Base-by-base conservation (phyloP, 2,329 filamentous ascomycete species). In the Dryadomyces sulphureus region DNA sequence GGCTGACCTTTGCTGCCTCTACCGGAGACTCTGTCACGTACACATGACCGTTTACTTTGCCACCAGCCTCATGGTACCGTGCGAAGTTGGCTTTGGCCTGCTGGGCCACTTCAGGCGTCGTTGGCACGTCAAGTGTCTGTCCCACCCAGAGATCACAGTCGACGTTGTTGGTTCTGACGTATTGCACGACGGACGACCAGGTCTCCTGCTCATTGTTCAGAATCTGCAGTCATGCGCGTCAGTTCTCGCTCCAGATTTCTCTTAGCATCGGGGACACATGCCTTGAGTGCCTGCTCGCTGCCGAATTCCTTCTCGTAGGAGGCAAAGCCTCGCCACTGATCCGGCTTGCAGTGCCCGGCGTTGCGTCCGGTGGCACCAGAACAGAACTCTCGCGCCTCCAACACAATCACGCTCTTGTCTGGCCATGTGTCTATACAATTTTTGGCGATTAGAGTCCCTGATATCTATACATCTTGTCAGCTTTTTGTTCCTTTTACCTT, bases 301-400 rank as follows among this genome's bases (percentile, higher is more conserved):
- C 41, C 41, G 12, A 43, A 43, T 14, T 12, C 2, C 20, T 20
- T 19, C 32, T 25, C 34, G n/a, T 43, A 43, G 2, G 22, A 19
- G 2, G 14, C 20, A n/a, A 43, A 43, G 5, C 41, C 41, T 5
- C 22, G 20, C 41, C 41, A 46, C 5, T 20, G 20, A 19, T 46
- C 45, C n/a, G 45, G 45, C 30, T 46, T 46, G 38, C 45, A 46
- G 22, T 46, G 45, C 21, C 45, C 45, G 30, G 45, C 45, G n/a
- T 46, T 46, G 16, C 45, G 38, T 21, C 45, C 45, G 5, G 45
- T 46, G 4, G 45, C 45, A 17, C 45, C 45, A 7, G 27, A 36
- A 16, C 45, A 46, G 45, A 46, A 46, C 30, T 46, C n/a, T 5
- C 45, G 45, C 5, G 45, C 45, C 19, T 46, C 45, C 2, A 46